Percentiles rank a stretch among this genome's conserved stretches.
phyloP scores from a whole-genome alignment of 352 stramenopile genomes.

The Phytophthora fragariaefolia region DNA sequence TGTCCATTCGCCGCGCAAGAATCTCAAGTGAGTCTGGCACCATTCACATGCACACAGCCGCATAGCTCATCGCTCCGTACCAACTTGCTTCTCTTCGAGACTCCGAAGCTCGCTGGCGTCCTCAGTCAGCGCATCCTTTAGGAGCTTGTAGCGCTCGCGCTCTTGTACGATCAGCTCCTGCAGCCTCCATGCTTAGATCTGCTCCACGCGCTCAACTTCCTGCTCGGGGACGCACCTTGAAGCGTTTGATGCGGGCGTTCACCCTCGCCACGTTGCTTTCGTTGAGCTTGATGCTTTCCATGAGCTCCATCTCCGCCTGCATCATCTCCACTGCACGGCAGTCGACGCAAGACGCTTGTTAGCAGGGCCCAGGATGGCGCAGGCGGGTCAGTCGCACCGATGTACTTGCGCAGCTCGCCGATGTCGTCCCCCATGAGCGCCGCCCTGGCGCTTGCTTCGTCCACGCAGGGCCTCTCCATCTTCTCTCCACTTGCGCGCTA shows the following conservation, averaged over 20 bases:
- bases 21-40: conserved; percentile 4
- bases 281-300: conserved; percentile 73
- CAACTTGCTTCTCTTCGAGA: conserved; percentile 53
- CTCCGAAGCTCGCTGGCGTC: conserved; percentile 42
- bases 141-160: conserved; percentile 41
- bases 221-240: conserved; percentile 47
- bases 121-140: conserved; percentile 33
- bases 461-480: conserved; percentile 19
- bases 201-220: not conserved
- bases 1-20: conserved; percentile 16
- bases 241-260: conserved; percentile 54
- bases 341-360: not conserved
- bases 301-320: conserved; percentile 73
- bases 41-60: not conserved
- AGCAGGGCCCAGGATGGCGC: not conserved
- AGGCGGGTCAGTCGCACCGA: conserved; percentile 41
- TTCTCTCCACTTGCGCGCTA: conserved; percentile 8
- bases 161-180: conserved; percentile 57
- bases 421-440: conserved; percentile 50
- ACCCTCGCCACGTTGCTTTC: conserved; percentile 56
- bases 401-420: conserved; percentile 68
- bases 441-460: conserved; percentile 6
- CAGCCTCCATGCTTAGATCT: not conserved
- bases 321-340: conserved; percentile 76
- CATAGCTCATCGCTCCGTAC: conserved; percentile 26